Conservation (phyloP, 2,329 filamentous ascomycete species). For the Neofusicoccum parvum region DNA sequence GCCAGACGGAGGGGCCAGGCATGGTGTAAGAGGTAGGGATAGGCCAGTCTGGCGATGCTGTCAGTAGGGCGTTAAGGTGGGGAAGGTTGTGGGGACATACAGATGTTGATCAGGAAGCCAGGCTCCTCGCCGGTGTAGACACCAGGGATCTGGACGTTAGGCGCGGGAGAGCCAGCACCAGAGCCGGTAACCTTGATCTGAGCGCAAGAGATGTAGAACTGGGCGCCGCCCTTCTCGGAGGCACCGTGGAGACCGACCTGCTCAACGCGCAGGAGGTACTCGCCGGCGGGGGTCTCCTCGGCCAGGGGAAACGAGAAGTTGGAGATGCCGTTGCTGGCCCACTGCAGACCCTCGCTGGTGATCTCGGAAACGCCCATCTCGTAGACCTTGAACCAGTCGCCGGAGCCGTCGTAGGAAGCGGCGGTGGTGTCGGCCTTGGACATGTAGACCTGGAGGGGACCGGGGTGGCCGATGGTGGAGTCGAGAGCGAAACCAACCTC, state of each 20-base stretch:
- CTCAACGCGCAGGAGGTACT: conserved; percentile 40
- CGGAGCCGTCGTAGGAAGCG: conserved; percentile 68
- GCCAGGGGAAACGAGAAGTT: conserved; percentile 43
- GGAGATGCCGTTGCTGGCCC: conserved; percentile 40
- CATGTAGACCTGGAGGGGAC: conserved; percentile 42
- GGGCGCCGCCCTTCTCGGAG: conserved; percentile 28
- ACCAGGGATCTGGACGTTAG: conserved; percentile 52
- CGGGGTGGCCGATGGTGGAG: conserved; percentile 49
- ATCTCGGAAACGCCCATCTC: conserved; percentile 31
- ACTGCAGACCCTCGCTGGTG: conserved; percentile 41
- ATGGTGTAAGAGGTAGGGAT: conserved; percentile 36
- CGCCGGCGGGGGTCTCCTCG: conserved; percentile 42
- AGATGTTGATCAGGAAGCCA: conserved; percentile 52
- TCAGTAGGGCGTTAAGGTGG: background rate
- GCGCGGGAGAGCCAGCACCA: conserved; percentile 45
- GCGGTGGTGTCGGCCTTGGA: conserved; percentile 63
- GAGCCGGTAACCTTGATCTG: conserved; percentile 52
- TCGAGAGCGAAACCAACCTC: conserved; percentile 52
- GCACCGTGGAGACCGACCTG: conserved; percentile 35
- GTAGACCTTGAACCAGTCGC: conserved; percentile 41
- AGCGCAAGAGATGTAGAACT: conserved; percentile 40
- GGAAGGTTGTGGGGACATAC: background rate
- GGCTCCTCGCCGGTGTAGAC: conserved; percentile 52
- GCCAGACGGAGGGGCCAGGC: conserved; percentile 35
- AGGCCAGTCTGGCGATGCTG: conserved; percentile 28